A percentile compares a stretch with the other conserved stretches of the same genome.
phyloP scores from a whole-genome alignment of 2,329 filamentous ascomycete genomes.

The Trichoderma breve region DNA sequence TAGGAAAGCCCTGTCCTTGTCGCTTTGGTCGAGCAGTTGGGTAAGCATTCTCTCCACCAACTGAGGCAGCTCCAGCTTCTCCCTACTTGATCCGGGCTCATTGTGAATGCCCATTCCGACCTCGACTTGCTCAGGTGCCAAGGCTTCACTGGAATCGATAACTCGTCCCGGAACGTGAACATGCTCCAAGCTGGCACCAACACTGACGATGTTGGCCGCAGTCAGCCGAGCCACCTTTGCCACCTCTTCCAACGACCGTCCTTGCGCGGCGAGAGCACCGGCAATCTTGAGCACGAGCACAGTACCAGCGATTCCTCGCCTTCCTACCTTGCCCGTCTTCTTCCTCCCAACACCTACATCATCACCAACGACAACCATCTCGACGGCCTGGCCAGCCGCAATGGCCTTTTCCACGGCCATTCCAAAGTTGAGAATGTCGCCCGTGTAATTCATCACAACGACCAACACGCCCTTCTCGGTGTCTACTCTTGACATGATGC shows the following conservation, averaged over 20 bases:
- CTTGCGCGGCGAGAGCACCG: conserved; percentile 75
- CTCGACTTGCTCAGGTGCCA: conserved; percentile 59
- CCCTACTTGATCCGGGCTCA: conserved; percentile 57
- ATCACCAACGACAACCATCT: conserved; percentile 90
- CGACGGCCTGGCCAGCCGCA: conserved; percentile 70
- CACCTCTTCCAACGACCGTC: conserved; percentile 67
- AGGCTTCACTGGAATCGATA: conserved; percentile 53
- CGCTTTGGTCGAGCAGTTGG: conserved; percentile 64
- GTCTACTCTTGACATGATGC: conserved; percentile 71
- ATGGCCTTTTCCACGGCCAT: conserved; percentile 91
- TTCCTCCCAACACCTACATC: conserved; percentile 84
- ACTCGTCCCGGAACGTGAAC: conserved; percentile 88
- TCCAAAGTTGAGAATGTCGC: conserved; percentile 87
- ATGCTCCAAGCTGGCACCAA: conserved; percentile 82
- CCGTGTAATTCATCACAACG: conserved; percentile 95
- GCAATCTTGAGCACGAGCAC: conserved; percentile 89
- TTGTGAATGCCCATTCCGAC: conserved; percentile 80
- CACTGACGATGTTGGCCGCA: conserved; percentile 75
- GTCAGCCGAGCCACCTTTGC: conserved; percentile 67
- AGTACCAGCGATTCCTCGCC: conserved; percentile 87
- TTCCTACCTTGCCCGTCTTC: conserved; percentile 85
- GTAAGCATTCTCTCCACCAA: conserved; percentile 65
- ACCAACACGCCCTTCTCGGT: conserved; percentile 73
- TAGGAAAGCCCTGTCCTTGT: conserved; percentile 70
- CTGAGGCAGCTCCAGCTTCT: conserved; percentile 50